Evolutionary conservation across 108 stramenopile genomes (phyloP), one percentile per base, ranked within the genome.

Genomic region (Nitzschia palea): DNA sequence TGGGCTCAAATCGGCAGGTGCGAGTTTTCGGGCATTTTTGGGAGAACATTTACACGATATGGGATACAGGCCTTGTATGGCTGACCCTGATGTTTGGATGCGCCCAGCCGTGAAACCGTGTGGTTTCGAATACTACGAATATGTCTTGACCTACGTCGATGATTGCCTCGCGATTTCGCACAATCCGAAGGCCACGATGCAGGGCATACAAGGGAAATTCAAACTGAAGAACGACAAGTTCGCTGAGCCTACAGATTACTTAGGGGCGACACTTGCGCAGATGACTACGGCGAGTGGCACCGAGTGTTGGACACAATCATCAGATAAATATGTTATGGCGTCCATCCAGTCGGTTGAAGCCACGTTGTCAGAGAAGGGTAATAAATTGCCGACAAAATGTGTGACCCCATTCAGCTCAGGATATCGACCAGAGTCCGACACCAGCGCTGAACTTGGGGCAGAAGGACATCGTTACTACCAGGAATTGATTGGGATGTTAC

Each of bases 11-110:
- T 28, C 27, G 8, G 27, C 33, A 57, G 76, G 62, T 17, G 61
- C 63, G 2, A 14, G 45, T 0, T 83, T 56, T 20, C 17, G 53
- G 10, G 20, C 33, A 8, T 14, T 34, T 9, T 27, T 67, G 3
- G 53, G 45, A 25, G n/a, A 29, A 29, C 4, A 26, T 18, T 12
- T 64, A 9, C 6, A 43, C 4, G 45, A 44, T 15, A 28, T 50
- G 14, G 62, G 62, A 15, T 64, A 28, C 23, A 20, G 2, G 0
- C 22, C 65, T 1, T 71, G 28, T 12, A 5, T 33, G 2, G 75
- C 67, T 37, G 81, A 83, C 30, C 44, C 68, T 45, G 67, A 78
- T 44, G 64, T 82, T 1, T 78, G 73, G 72, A 64, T 55, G 45
- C 29, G 62, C 4, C 45, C 71, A 14, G 45, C 68, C 2, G 44